Conservation (phyloP, 2,329 filamentous ascomycete species). For the Conoideocrella luteorostrata region DNA sequence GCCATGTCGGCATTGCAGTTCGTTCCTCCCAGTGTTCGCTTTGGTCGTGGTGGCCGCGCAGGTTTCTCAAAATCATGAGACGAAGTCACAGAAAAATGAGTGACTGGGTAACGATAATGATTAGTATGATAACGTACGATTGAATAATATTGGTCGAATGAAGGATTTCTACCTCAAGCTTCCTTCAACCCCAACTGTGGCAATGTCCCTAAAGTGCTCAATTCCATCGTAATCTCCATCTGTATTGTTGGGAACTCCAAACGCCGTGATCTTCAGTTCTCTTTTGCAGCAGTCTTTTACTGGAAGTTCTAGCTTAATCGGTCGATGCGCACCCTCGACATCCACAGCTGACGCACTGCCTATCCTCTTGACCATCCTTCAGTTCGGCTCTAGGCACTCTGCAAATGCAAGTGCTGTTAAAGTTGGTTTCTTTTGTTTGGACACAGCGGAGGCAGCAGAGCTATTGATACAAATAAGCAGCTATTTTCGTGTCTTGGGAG, state of each 20-base stretch:
- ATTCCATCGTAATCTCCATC: constrained; percentile 1
- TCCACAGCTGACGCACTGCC: constrained; percentile 93
- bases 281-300: background rate
- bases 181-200: background rate
- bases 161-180: constrained; percentile 31
- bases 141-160: constrained; percentile 21
- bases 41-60: constrained; percentile 51
- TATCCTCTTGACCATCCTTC: constrained; percentile 74
- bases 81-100: constrained; percentile 8
- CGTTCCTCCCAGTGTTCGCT: constrained; percentile 60
- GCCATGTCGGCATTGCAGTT: constrained; percentile 69
- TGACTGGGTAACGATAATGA: constrained; percentile 19
- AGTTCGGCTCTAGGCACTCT: constrained; percentile 84
- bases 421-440: constrained; percentile 99
- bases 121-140: constrained; percentile 26
- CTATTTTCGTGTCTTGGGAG: too few species aligned
- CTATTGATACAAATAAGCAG: constrained; percentile 38
- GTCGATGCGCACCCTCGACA: constrained; percentile 85
- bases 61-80: constrained; percentile 45
- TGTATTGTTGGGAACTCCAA: constrained; percentile 10
- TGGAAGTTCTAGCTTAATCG: constrained; percentile 46
- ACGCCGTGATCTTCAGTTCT: constrained; percentile 7
- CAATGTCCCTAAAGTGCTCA: constrained; percentile 1
- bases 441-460: constrained; percentile 93
- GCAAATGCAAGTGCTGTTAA: constrained; percentile 95